Conservation (phyloP, 805 yeast genomes). For the Wickerhamiella musiphila region DNA sequence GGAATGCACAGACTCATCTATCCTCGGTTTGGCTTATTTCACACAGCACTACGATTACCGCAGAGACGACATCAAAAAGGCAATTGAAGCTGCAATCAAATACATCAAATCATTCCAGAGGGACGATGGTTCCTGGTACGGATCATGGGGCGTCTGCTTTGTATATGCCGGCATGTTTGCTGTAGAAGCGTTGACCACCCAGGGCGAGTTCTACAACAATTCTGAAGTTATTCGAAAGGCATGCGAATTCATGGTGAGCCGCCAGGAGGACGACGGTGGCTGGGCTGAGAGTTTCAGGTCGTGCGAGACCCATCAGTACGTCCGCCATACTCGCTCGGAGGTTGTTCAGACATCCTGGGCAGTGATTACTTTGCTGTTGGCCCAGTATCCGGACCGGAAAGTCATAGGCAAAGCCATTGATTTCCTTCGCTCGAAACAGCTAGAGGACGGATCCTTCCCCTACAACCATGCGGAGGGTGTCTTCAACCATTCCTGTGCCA, state of each 20-base stretch:
- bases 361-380: constrained; percentile 59
- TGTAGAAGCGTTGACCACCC: constrained; percentile 67
- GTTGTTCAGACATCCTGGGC: constrained; percentile 94
- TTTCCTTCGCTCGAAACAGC: constrained; percentile 49
- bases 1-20: constrained; percentile 93
- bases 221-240: constrained; percentile 50
- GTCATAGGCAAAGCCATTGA: constrained; percentile 47
- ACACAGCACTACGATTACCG: constrained; percentile 48
- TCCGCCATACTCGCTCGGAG: constrained; percentile 41
- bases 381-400: constrained; percentile 54
- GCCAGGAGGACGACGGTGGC: constrained; percentile 81
- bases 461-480: constrained; percentile 86
- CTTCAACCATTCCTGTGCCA: constrained; percentile 84
- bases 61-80: constrained; percentile 41
- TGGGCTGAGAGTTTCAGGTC: constrained; percentile 95
- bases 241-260: constrained; percentile 63
- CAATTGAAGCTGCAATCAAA: constrained; percentile 56
- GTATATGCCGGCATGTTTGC: constrained; percentile 98
- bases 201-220: constrained; percentile 44
- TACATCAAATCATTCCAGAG: constrained; percentile 56
- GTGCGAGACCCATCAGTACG: constrained; percentile 64
- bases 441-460: constrained; percentile 65
- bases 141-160: constrained; percentile 94
- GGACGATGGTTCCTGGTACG: constrained; percentile 91
- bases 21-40: constrained; percentile 73